These are phyloP conservation scores for Picea abies DNA, from an alignment of 83 land plant genomes.

Conservation along the genomic window DNA sequence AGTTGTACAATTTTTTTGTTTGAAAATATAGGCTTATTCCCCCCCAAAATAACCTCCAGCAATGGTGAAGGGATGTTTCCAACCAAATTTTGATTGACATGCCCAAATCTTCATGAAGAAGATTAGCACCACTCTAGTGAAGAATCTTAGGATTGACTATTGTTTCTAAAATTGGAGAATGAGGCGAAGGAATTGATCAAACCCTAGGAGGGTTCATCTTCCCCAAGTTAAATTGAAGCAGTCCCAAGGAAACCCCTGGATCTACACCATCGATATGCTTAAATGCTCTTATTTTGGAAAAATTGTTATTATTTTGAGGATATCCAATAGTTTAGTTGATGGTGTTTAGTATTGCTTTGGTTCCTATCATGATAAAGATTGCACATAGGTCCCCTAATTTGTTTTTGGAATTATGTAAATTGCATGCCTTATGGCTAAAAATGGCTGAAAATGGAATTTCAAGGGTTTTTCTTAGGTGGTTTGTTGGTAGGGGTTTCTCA, in stretches of 20 bases:
- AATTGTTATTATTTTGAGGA: constrained; percentile 64
- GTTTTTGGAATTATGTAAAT: constrained; percentile 76
- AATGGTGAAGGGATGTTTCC: constrained; percentile 51
- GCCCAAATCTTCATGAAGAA: constrained; percentile 33
- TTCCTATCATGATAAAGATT: constrained; percentile 50
- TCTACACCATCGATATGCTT: constrained; percentile 60
- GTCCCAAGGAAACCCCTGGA: constrained; percentile 90
- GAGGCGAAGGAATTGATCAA: constrained; percentile 50
- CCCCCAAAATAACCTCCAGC: constrained; percentile 27
- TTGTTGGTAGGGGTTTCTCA: constrained; percentile 67
- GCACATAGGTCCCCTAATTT: constrained; percentile 36
- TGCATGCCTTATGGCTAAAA: constrained; percentile 73
- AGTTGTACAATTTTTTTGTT: constrained; percentile 39
- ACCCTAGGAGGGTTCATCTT: constrained; percentile 75
- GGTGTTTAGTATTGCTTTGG: constrained; percentile 77
- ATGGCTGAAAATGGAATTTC: constrained; percentile 78
- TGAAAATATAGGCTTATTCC: constrained; percentile 64
- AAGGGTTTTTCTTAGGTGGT: constrained; percentile 62
- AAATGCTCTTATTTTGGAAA: constrained; percentile 69
- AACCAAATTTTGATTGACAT: constrained; percentile 33
- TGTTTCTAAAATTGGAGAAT: constrained; percentile 78
- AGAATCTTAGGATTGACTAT: constrained; percentile 26
- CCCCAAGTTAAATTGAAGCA: constrained; percentile 94
- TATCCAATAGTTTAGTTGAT: constrained; percentile 69
- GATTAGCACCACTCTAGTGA: constrained; percentile 28